These are phyloP conservation scores for Phytopythium vexans DNA, from an alignment of 352 stramenopile genomes.

Conservation along the genomic window DNA sequence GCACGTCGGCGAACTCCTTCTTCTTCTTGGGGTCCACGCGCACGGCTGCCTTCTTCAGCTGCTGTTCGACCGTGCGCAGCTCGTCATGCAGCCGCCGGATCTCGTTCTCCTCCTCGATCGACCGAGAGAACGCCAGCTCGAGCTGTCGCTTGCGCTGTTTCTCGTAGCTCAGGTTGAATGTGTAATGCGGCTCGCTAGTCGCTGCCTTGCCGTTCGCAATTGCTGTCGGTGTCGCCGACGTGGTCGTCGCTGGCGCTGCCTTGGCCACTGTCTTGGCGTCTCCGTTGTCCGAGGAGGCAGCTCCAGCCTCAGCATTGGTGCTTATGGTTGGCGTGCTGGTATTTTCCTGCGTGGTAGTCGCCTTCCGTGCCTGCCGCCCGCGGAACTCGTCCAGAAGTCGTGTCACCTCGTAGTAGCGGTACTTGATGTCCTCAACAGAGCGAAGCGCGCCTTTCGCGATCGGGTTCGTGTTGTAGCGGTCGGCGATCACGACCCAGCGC, in stretches of 20 bases:
- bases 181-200: conserved; percentile 29
- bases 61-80: conserved; percentile 49
- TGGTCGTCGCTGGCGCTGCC: conserved; percentile 7
- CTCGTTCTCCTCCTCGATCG: conserved; percentile 62
- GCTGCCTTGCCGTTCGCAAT: conserved; percentile 6
- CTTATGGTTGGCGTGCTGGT: too few species aligned
- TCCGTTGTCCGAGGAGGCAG: conserved; percentile 1
- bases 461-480: conserved; percentile 50
- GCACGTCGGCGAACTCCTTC: conserved; percentile 61
- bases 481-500: conserved; percentile 60
- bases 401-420: conserved; percentile 63
- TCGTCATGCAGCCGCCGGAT: conserved; percentile 56
- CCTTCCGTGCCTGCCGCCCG: conserved; percentile 17
- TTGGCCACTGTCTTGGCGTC: not conserved
- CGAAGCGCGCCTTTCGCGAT: conserved; percentile 28
- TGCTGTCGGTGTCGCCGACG: conserved; percentile 6
- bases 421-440: conserved; percentile 70
- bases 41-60: conserved; percentile 65
- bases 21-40: conserved; percentile 69
- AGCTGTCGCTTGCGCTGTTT: conserved; percentile 71
- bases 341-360: conserved; percentile 4
- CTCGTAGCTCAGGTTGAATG: conserved; percentile 66
- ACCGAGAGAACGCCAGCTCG: conserved; percentile 59
- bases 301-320: too few species aligned
- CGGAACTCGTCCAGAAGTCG: conserved; percentile 39